A percentile compares a stretch with the other conserved stretches of the same genome.
Evolutionary conservation across 371 early-diverging fungal species (phyloP).

Genomic region (Lichtheimia corymbifera): DNA sequence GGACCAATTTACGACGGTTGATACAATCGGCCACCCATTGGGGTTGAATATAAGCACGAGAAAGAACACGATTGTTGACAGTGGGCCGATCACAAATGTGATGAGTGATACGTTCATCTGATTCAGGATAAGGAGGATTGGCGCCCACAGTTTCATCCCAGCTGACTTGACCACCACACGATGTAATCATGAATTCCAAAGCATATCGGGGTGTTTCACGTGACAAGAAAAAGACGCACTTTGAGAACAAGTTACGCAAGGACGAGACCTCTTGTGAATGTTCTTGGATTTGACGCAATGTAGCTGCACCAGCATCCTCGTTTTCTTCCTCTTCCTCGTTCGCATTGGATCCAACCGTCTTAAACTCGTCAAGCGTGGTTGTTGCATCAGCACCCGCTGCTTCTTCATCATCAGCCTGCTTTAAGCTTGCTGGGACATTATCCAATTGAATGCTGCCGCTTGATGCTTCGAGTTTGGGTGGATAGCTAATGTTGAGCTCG

Average conservation of each 20-base stretch:
- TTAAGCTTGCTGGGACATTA: slow-evolving; percentile 23
- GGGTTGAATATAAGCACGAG: slow-evolving; percentile 93
- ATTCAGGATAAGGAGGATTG: slow-evolving; percentile 80
- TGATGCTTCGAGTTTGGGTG: slow-evolving; percentile 79
- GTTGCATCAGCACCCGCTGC: slow-evolving; percentile 37
- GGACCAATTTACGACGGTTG: slow-evolving; percentile 80
- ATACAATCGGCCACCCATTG: slow-evolving; percentile 97
- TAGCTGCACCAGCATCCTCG: slow-evolving; percentile 41
- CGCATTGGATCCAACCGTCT: slow-evolving; percentile 21
- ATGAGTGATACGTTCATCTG: slow-evolving; percentile 83
- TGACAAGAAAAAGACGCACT: slow-evolving; percentile 82
- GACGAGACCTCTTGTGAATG: slow-evolving; percentile 53
- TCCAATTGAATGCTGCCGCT: slow-evolving; percentile 77
- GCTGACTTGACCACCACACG: slow-evolving; percentile 89
- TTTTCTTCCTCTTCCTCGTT: slow-evolving; percentile 34
- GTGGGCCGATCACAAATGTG: slow-evolving; percentile 89
- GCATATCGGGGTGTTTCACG: slow-evolving; percentile 95
- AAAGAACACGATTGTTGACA: slow-evolving; percentile 61
- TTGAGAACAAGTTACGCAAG: slow-evolving; percentile 73
- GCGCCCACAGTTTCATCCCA: slow-evolving; percentile 84
- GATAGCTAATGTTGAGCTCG: slow-evolving; percentile 85
- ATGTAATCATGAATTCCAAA: slow-evolving; percentile 87
- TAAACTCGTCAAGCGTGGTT: slow-evolving; percentile 54
- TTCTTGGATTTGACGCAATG: slow-evolving; percentile 57
- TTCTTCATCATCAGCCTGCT: slow-evolving; percentile 6